Percentiles rank a stretch among this genome's conserved stretches.
Conservation (phyloP, 495 filamentous ascomycete species). For the Penicillium silybi region DNA sequence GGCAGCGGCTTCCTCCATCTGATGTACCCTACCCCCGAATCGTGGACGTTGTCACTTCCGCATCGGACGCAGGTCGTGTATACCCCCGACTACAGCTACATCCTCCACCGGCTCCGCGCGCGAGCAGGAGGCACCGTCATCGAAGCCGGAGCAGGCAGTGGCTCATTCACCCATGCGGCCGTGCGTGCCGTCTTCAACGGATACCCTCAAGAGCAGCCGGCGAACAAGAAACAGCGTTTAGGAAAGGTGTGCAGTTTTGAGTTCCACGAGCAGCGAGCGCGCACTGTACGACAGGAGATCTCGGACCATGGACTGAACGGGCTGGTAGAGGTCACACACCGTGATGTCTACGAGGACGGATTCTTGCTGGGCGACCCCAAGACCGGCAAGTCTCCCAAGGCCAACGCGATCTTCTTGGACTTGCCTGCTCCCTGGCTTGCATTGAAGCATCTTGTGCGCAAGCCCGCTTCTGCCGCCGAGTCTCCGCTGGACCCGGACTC, state of each 20-base stretch:
- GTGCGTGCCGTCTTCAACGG: slow-evolving; percentile 86
- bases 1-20: slow-evolving; percentile 85
- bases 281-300: slow-evolving; percentile 69
- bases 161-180: slow-evolving; percentile 90
- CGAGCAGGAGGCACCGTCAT: slow-evolving; percentile 77
- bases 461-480: slow-evolving; percentile 31
- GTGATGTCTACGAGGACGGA: slow-evolving; percentile 86
- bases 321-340: slow-evolving; percentile 77
- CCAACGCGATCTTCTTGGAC: slow-evolving; percentile 84
- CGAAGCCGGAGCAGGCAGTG: slow-evolving; percentile 92
- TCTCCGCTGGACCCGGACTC: slow-evolving; percentile 68
- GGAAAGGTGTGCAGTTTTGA: slow-evolving; percentile 93
- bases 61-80: slow-evolving; percentile 98
- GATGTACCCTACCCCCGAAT: slow-evolving; percentile 85
- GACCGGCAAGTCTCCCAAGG: slow-evolving; percentile 54
- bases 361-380: slow-evolving; percentile 59
- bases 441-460: slow-evolving; percentile 74
- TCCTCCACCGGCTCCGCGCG: slow-evolving; percentile 80
- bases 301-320: slow-evolving; percentile 64
- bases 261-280: slow-evolving; percentile 76
- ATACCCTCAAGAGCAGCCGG: slow-evolving; percentile 45
- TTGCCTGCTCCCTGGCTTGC: slow-evolving; percentile 91
- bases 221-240: slow-evolving; percentile 29
- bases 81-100: slow-evolving; percentile 94
- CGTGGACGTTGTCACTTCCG: slow-evolving; percentile 85